phyloP scores from a whole-genome alignment of 768 basidiomycete genomes.

The Thelephora aurantiotincta region DNA sequence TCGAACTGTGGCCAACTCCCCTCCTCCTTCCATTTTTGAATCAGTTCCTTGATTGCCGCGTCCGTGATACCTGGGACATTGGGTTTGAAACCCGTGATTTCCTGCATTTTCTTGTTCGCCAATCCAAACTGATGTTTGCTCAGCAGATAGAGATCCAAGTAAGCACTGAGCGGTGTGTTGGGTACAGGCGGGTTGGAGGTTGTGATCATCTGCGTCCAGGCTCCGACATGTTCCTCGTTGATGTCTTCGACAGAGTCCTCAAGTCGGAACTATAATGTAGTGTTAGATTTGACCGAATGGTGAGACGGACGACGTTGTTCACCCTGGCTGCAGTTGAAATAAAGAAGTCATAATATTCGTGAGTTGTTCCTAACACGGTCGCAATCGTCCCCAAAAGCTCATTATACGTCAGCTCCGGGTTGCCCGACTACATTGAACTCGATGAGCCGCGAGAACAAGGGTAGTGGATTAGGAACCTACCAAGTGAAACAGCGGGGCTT shows the following conservation, averaged over 20 bases:
- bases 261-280: conserved; percentile 32
- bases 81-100: conserved; percentile 54
- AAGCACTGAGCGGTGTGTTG: conserved; percentile 61
- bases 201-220: conserved; percentile 72
- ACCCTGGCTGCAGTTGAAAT: conserved; percentile 59
- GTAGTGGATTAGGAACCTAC: conserved; percentile 23
- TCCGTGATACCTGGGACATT: conserved; percentile 47
- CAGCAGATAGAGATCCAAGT: conserved; percentile 63
- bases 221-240: conserved; percentile 70
- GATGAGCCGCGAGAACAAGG: conserved; percentile 4
- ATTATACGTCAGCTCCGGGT: conserved; percentile 54
- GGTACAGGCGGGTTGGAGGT: conserved; percentile 57
- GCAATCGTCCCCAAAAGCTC: conserved; percentile 54
- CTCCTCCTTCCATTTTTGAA: conserved; percentile 73
- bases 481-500: conserved; percentile 75
- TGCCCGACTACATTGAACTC: conserved; percentile 40
- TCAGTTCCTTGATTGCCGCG: conserved; percentile 49
- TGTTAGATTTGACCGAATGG: background rate
- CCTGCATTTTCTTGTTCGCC: conserved; percentile 60
- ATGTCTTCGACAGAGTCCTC: conserved; percentile 71
- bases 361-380: conserved; percentile 62
- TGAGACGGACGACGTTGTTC: background rate
- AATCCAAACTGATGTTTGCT: conserved; percentile 58
- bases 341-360: conserved; percentile 67
- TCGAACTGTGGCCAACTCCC: conserved; percentile 28